phyloP scores from a whole-genome alignment of 345 rosid species.

The Arabis alpina region DNA sequence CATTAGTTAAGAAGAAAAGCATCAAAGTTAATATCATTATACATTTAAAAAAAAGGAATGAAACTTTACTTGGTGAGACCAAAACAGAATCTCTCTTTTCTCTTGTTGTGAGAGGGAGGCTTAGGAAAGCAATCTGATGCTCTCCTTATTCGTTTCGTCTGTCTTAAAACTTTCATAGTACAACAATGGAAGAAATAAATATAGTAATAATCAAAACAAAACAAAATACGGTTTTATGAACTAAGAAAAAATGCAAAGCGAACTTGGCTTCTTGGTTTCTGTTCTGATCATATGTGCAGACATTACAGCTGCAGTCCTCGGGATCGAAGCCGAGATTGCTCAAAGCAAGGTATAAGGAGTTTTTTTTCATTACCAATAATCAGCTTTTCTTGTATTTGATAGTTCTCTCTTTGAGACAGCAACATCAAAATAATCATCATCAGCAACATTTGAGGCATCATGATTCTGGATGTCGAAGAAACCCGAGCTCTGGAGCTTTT shows the following conservation, averaged over 20 bases:
- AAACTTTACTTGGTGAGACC: conserved; percentile 30
- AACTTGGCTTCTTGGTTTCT: conserved; percentile 43
- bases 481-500: conserved; percentile 72
- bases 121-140: conserved; percentile 43
- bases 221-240: not conserved
- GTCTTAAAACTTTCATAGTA: conserved; percentile 18
- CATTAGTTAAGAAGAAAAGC: conserved; percentile 31
- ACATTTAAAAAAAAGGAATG: conserved; percentile 17
- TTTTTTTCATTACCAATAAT: not conserved
- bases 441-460: conserved; percentile 59
- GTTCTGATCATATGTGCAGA: conserved; percentile 48
- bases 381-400: conserved; percentile 10
- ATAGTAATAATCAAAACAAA: conserved; percentile 12
- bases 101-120: conserved; percentile 21
- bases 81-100: conserved; percentile 41
- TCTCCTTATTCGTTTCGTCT: conserved; percentile 29
- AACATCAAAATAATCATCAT: conserved; percentile 53
- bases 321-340: conserved; percentile 47
- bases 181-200: conserved; percentile 33
- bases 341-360: conserved; percentile 40
- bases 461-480: conserved; percentile 67
- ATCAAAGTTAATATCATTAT: conserved; percentile 7
- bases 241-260: conserved; percentile 38
- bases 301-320: conserved; percentile 44
- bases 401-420: conserved; percentile 15